phyloP scores from a whole-genome alignment of 2,329 filamentous ascomycete species.

The Cordyceps pruinosa region DNA sequence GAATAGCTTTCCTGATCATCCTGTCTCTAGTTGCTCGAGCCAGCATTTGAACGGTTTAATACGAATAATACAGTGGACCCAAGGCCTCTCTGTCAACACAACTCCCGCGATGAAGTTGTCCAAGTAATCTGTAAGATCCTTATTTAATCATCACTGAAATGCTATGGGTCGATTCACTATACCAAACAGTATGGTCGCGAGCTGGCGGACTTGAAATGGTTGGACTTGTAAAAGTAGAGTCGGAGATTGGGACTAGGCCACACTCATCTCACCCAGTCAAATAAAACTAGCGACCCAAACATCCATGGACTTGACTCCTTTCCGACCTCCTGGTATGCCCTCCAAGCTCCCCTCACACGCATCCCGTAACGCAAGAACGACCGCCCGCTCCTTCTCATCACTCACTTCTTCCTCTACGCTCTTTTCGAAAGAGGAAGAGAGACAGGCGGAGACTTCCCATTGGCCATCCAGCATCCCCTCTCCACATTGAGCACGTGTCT shows the following conservation, averaged over 20 bases:
- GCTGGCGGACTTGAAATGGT: no score
- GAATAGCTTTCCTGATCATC: no score
- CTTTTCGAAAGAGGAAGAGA: slow-evolving; percentile 12
- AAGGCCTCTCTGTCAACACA: no score
- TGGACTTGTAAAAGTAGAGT: no score
- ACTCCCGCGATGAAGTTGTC: no score
- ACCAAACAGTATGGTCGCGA: no score
- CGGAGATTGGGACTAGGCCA: not conserved
- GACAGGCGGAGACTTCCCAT: slow-evolving; percentile 16
- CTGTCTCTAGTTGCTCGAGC: no score
- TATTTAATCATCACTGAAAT: no score
- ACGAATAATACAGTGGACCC: no score
- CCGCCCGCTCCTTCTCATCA: slow-evolving; percentile 15
- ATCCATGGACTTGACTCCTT: slow-evolving; percentile 11
- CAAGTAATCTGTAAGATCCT: no score
- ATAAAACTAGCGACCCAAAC: slow-evolving; percentile 13
- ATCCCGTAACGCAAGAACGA: slow-evolving; percentile 15
- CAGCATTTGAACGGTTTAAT: no score
- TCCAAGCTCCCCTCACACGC: slow-evolving; percentile 14
- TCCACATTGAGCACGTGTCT: slow-evolving; percentile 10
- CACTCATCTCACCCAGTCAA: not conserved
- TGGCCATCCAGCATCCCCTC: slow-evolving; percentile 15
- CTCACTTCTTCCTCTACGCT: slow-evolving; percentile 12
- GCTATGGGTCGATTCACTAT: no score
- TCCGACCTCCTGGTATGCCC: slow-evolving; percentile 11